These are phyloP conservation scores for Lachancea dasiensis DNA, from an alignment of 805 yeast species.

Conservation along the genomic window DNA sequence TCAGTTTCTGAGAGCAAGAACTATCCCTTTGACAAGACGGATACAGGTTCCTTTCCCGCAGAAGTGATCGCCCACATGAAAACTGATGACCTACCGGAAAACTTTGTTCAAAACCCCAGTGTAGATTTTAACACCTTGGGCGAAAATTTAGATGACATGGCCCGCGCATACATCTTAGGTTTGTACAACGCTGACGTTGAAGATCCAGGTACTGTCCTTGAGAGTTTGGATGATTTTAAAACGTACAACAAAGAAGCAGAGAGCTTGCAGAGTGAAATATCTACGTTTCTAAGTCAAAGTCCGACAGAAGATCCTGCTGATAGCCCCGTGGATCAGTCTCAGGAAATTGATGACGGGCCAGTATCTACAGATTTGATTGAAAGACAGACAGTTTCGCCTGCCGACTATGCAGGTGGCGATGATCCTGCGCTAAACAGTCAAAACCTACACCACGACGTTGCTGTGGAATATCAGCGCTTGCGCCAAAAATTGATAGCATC, in stretches of 20 bases:
- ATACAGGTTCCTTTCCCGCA: constrained; percentile 3
- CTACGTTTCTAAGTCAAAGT: constrained; percentile 23
- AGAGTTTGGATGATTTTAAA: constrained; percentile 49
- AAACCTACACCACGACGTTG: constrained; percentile 44
- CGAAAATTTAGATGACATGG: constrained; percentile 51
- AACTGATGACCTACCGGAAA: background rate
- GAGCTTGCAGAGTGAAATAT: constrained; percentile 21
- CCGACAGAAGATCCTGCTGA: too few relatives aligned
- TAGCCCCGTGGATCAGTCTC: too few relatives aligned
- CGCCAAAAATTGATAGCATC: constrained; percentile 45
- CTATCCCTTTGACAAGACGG: constrained; percentile 3
- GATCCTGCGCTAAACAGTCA: constrained; percentile 16
- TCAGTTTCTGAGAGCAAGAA: too few relatives aligned
- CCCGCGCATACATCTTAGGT: constrained; percentile 53
- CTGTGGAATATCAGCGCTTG: constrained; percentile 49
- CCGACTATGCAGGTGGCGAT: constrained; percentile 7
- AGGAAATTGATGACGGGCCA: constrained; percentile 18
- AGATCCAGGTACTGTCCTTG: constrained; percentile 49
- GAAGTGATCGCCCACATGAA: constrained; percentile 1
- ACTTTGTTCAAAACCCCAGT: constrained; percentile 20
- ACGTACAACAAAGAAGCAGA: constrained; percentile 44
- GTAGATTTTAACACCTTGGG: constrained; percentile 40
- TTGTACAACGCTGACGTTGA: constrained; percentile 56
- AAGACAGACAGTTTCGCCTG: constrained; percentile 19
- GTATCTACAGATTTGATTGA: constrained; percentile 29